Base-by-base conservation (phyloP, 257 asterid genomes). In the Salvia rosmarinus region DNA sequence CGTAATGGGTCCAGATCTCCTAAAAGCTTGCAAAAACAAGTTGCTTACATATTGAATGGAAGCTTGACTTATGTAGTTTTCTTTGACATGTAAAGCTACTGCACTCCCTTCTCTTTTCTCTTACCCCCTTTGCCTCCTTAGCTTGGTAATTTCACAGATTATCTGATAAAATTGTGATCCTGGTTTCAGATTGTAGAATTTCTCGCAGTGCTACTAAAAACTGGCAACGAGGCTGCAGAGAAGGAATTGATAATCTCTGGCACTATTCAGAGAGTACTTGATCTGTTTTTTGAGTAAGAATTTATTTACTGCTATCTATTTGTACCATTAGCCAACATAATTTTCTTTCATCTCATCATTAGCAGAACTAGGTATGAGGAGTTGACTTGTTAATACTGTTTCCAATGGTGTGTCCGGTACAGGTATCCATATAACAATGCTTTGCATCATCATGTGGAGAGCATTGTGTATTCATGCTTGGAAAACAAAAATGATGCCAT, bases 371-470 rank as follows among this genome's bases (percentile, higher is more conserved):
- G 64, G 61, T 34, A 34, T 37, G 19, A 58, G 71, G 28, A 44
- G 47, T 21, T 70, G 21, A 49, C 61, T 68, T 58, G 43, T 42
- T 75, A 34, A 35, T 46, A 3, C 13, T 49, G 30, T 70, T 64
- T 64, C 56, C 60, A 50, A 77, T 71, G 66, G 30, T 70, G 51
- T 64, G 52, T 51, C 54, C 42, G 73, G 32, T 85, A 56, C 80
- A 92, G 98, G 88, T 92, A 90, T 68, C 91, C 98, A 2, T 92
- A 61, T 82, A 92, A 92, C 71, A 92, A 92, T 83, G 97, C 95
- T 13, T 81, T 92, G 84, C 98, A 92, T 80, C 97, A 90, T 85
- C 95, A 92, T 54, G 98, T 88, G 79, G 98, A 90, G 87, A 92
- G 95, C 85, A 90, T 90, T 42, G 61, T 92, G 71, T 87, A 77